Evolutionary conservation across 1,284 basidiomycete genomes (phyloP).

Genomic region (Ganoderma lingzhi): DNA sequence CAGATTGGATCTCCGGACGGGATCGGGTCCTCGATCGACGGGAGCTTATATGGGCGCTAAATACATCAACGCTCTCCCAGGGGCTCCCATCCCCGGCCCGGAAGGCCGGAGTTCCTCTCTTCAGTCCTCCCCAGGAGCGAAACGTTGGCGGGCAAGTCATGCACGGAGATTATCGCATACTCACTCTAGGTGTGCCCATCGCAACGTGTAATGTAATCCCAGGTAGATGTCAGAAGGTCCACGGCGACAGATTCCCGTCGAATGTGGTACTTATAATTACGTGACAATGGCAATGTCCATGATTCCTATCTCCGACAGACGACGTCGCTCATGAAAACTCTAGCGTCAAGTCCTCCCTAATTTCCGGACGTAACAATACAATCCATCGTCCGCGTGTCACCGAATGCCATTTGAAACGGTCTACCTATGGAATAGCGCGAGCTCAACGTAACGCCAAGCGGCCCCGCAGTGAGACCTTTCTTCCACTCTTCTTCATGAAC

Average conservation of each 20-base stretch:
- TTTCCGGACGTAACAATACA: constrained; percentile 1
- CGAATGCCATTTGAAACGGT: background rate
- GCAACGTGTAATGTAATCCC: background rate
- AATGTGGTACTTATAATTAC: background rate
- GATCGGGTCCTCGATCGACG: constrained; percentile 1
- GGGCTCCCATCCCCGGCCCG: background rate
- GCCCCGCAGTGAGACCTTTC: background rate
- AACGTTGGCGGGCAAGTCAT: background rate
- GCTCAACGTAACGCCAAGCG: background rate
- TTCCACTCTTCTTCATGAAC: constrained; percentile 3
- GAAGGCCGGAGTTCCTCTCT: background rate
- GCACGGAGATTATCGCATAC: background rate
- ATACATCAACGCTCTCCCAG: background rate
- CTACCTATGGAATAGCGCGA: constrained; percentile 1
- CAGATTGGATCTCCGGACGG: background rate
- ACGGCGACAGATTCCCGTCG: background rate
- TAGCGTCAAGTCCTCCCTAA: background rate
- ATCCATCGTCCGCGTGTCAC: background rate
- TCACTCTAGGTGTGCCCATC: background rate
- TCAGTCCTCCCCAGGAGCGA: background rate
- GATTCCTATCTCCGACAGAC: background rate
- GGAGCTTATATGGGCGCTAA: background rate
- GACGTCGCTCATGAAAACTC: background rate
- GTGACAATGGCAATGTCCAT: background rate
- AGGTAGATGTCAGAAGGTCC: background rate